These are phyloP conservation scores for Exutisphaerella laricina DNA, from an alignment of 2,329 filamentous ascomycete species.

Conservation along the genomic window DNA sequence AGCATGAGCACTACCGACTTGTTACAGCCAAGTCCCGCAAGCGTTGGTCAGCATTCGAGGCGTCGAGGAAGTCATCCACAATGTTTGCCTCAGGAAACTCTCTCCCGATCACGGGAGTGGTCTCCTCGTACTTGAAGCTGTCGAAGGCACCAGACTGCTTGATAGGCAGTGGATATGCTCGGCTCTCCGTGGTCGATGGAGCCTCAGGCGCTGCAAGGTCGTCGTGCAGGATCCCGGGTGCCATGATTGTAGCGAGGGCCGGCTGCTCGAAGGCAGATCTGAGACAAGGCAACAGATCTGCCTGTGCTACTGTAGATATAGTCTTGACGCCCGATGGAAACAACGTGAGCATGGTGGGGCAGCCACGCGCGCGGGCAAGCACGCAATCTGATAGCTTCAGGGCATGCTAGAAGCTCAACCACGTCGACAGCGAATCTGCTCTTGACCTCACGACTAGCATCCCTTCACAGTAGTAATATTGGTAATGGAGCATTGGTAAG, in stretches of 20 bases:
- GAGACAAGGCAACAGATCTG: background rate
- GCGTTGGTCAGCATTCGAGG: constrained; percentile 21
- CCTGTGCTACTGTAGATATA: background rate
- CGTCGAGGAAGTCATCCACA: constrained; percentile 56
- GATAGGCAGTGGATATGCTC: constrained; percentile 37
- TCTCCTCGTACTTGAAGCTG: constrained; percentile 51
- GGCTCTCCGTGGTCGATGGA: constrained; percentile 3
- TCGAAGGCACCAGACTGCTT: constrained; percentile 41
- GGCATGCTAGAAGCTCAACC: background rate
- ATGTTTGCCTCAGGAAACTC: constrained; percentile 57
- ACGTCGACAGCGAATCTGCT: background rate
- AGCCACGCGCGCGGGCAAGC: background rate
- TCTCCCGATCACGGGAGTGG: constrained; percentile 57
- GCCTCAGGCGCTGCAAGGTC: constrained; percentile 4
- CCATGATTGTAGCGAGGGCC: constrained; percentile 10
- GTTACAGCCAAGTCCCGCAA: constrained; percentile 19
- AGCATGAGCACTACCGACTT: constrained; percentile 4
- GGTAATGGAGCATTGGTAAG: too few relatives aligned
- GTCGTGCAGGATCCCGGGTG: constrained; percentile 17
- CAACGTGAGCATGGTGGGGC: background rate
- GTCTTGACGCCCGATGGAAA: background rate
- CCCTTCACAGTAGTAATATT: too few relatives aligned
- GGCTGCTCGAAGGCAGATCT: background rate
- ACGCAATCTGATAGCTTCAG: constrained; percentile 1
- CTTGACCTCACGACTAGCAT: too few relatives aligned